Base-by-base conservation (phyloP, 148 eudicot genomes). In the Nepenthes mirabilis region DNA sequence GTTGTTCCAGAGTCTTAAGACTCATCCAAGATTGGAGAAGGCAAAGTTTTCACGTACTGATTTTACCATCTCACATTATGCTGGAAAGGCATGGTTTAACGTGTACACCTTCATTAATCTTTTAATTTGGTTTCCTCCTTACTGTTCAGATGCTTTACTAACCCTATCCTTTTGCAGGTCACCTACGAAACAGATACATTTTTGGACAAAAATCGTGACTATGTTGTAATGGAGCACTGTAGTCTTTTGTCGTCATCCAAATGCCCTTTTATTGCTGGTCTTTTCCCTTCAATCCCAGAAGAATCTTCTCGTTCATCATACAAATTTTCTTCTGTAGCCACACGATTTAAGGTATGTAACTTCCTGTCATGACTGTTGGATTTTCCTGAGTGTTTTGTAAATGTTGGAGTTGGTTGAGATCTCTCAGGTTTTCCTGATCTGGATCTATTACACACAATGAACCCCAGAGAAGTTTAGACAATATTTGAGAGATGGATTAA, bases 31-130 rank as follows among this genome's bases (percentile, higher is more conserved):
- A 62, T 67, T 93, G 76, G 89, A 82, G 75, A 88, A 79, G 77
- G 95, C 83, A 43, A 93, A 93, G 60, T 88, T 93, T 80, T 93
- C 95, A 32, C 95, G 82, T 68, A 86, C 96, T 43, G 99, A 93
- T 82, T 93, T 93, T 67, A 83, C 84, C 47, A 58, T 93, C 57
- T 78, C 87, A 36, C 99, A 93, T 69, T 93, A 93, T 80, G 99
- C 99, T 70, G 99, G 99, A 72, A 89, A 93, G 90, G 99, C 77
- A 68, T 62, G 80, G 66, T 43, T 47, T 48, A 9, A 47, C 37
- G 33, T 33, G 43, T 2, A 34, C 36, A 51, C 36, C 11, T 63
- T 50, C 61, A 2, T 7, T 61, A 35, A 14, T 35, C 43, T 6
- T 62, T 37, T 34, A 13, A 40, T 7, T 2, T 40, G 1, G 23